Base-by-base conservation (phyloP, 2,329 filamentous ascomycete genomes). In the Cryphonectria parasitica region DNA sequence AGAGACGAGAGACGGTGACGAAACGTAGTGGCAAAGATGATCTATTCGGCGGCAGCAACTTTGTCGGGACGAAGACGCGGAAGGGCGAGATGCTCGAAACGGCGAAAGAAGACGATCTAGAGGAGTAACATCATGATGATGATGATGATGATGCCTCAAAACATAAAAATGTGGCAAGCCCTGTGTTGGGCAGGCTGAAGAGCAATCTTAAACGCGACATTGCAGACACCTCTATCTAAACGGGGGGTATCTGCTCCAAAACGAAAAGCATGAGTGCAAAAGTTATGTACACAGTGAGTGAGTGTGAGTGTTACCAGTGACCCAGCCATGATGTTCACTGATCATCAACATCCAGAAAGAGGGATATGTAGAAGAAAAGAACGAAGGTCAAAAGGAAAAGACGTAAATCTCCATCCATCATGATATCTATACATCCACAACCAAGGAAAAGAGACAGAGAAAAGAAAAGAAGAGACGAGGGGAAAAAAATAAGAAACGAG, bases 191-290 rank as follows among this genome's bases (percentile, higher is more conserved):
- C 43, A 34, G 25, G 34, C 25, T 11, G 22, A 49, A 34, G 28
- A n/a, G 61, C 11, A n/a, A 39, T 10, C 13, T 49, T 2, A 25
- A 25, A 49, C 19, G 61, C 61, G 41, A 34, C 22, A 58, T 69
- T 69, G 62, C 65, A 64, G 45, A 49, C 36, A 67, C 45, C 43
- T 72, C 68, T 72, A 66, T 68, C 63, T 66, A 70, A 68, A 62
- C 28, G 43, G 63, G 67, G 70, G 71, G 68, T 72, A 72, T 70
- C 70, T 72, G 45, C 58, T 45, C 65, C 63, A 66, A 41, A 63
- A 19, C 36, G 15, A 34, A 61, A 2, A 64, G 36, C 13, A 45
- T 39, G 36, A 64, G 34, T 25, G 17, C 45, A 49, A 62, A 62
- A 19, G 34, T 19, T n/a, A n/a, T 36, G 25, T 61, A 52, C 34